These are phyloP conservation scores for Fraxinus velutina DNA, from an alignment of 305 asterid genomes.

Conservation along the genomic window DNA sequence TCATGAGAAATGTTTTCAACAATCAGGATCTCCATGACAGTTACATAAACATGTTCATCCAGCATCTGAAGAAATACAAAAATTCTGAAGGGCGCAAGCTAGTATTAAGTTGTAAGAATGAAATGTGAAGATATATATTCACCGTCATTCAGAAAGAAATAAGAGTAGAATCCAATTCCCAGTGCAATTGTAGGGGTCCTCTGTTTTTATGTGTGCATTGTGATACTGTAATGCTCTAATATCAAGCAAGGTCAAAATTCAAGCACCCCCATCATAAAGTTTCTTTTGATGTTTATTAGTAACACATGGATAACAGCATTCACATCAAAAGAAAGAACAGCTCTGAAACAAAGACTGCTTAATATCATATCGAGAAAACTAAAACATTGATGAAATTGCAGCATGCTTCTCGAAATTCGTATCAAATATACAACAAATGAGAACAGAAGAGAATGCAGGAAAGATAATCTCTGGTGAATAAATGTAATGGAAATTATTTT, in stretches of 20 bases:
- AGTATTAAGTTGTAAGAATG: constrained; percentile 11
- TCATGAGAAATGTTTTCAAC: constrained; percentile 29
- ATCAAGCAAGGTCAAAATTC: background rate
- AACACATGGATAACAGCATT: background rate
- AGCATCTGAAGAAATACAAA: constrained; percentile 16
- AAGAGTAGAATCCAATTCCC: background rate
- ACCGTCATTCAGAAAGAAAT: background rate
- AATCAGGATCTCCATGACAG: constrained; percentile 27
- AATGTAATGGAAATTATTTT: background rate
- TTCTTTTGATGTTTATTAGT: background rate
- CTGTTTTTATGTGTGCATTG: no score
- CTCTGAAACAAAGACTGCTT: background rate
- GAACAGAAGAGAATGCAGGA: background rate
- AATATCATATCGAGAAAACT: no score
- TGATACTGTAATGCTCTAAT: background rate
- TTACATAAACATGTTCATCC: constrained; percentile 34
- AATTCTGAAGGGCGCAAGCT: constrained; percentile 1
- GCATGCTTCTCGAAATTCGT: background rate
- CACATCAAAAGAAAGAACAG: background rate
- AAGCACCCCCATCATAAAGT: background rate
- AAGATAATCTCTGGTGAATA: background rate
- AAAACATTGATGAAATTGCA: background rate
- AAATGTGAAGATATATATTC: background rate
- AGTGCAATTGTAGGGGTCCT: background rate
- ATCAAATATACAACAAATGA: background rate